phyloP scores from a whole-genome alignment of 2,329 filamentous ascomycete species.

The Didymosphaeria variabile region DNA sequence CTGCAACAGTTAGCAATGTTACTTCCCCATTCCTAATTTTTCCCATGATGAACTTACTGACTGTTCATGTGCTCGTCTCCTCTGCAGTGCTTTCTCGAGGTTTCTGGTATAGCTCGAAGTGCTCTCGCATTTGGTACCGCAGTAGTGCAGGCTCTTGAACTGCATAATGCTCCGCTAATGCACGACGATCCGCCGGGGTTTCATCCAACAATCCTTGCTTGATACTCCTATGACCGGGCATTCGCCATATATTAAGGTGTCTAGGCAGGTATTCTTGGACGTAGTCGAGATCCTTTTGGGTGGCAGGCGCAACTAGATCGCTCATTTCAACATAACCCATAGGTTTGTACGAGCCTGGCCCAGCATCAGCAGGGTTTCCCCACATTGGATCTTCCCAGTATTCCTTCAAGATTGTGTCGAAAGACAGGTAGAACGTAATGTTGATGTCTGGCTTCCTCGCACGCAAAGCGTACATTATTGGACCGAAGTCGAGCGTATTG shows the following conservation, averaged over 20 bases:
- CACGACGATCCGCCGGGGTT: conserved; percentile 20
- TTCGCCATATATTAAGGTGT: neutral
- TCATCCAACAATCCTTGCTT: conserved; percentile 18
- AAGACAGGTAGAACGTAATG: conserved; percentile 21
- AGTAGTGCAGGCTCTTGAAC: conserved; percentile 34
- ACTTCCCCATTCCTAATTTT: neutral
- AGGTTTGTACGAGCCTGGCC: conserved; percentile 9
- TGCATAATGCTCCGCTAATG: conserved; percentile 28
- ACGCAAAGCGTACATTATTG: conserved; percentile 21
- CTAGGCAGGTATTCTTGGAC: conserved; percentile 18
- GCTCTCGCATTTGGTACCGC: conserved; percentile 29
- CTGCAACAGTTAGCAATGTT: neutral
- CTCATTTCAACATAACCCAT: conserved; percentile 24
- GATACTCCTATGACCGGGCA: conserved; percentile 12
- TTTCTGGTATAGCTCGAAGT: conserved; percentile 24
- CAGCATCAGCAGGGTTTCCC: neutral
- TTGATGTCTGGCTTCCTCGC: conserved; percentile 5
- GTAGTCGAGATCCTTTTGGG: conserved; percentile 17
- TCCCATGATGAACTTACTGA: neutral
- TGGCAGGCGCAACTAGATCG: conserved; percentile 17
- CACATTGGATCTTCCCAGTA: conserved; percentile 19
- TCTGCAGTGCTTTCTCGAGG: neutral
- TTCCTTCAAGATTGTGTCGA: conserved; percentile 17
- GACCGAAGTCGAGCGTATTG: conserved; percentile 19
- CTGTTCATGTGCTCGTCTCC: neutral